Conservation (phyloP, 2,329 filamentous ascomycete species). For the Calonectria pteridis region DNA sequence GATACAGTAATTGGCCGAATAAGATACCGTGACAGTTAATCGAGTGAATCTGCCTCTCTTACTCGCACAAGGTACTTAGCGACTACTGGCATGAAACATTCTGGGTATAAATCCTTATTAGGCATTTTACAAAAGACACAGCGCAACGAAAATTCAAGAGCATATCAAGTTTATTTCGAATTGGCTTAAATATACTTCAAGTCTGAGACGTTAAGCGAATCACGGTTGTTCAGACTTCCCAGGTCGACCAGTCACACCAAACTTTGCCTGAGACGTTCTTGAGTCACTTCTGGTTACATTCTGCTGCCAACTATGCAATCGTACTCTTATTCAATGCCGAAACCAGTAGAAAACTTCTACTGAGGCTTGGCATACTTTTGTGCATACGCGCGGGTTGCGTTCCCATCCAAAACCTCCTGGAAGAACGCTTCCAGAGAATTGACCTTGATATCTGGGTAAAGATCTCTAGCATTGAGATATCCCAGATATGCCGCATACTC, state of each 20-base stretch:
- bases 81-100: too few relatives aligned
- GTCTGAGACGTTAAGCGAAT: background rate
- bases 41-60: too few relatives aligned
- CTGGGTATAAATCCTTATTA: too few relatives aligned
- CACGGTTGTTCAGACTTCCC: background rate
- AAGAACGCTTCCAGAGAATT: background rate
- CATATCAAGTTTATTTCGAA: background rate
- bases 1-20: too few relatives aligned
- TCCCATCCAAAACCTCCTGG: background rate
- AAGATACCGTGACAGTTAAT: too few relatives aligned
- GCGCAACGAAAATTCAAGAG: too few relatives aligned
- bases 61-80: too few relatives aligned
- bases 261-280: background rate
- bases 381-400: background rate
- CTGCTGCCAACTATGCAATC: background rate
- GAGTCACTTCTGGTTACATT: background rate
- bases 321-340: background rate
- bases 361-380: background rate
- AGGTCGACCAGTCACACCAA: too few relatives aligned
- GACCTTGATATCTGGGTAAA: constrained; percentile 57
- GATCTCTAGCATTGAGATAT: constrained; percentile 63
- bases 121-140: too few relatives aligned
- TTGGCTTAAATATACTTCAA: background rate
- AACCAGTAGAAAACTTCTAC: too few relatives aligned
- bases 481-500: constrained; percentile 67